phyloP scores from a whole-genome alignment of 768 basidiomycete species.

The Pleurotus ostreatus region DNA sequence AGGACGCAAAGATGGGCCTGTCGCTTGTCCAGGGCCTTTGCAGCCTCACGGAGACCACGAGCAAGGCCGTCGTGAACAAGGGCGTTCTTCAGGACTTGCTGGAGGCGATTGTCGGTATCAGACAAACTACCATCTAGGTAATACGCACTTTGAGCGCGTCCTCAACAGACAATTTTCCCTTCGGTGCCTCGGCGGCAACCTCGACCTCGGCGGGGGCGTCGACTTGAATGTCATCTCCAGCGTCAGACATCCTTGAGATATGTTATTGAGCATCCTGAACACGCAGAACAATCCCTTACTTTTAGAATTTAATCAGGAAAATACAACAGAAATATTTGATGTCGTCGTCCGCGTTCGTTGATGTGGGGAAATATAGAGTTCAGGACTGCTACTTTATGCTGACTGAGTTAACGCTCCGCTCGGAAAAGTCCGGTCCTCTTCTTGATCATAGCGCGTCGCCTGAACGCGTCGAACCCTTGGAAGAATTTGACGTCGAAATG shows the following conservation, averaged over 20 bases:
- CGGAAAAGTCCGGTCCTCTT: slow-evolving; percentile 38
- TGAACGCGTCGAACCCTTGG: too few species aligned
- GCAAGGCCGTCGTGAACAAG: slow-evolving; percentile 98
- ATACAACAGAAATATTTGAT: slow-evolving; percentile 37
- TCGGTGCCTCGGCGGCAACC: slow-evolving; percentile 85
- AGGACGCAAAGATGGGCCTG: slow-evolving; percentile 98
- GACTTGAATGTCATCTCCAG: slow-evolving; percentile 91
- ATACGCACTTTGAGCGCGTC: slow-evolving; percentile 80
- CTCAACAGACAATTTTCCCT: slow-evolving; percentile 94
- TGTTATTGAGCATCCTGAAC: slow-evolving; percentile 6
- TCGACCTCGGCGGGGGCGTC: slow-evolving; percentile 74
- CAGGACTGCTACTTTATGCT: slow-evolving; percentile 23
- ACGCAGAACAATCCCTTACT: slow-evolving; percentile 24
- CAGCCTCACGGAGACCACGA: slow-evolving; percentile 94
- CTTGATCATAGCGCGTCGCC: background rate
- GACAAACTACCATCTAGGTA: background rate
- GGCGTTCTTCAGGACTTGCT: slow-evolving; percentile 99
- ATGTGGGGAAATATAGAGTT: slow-evolving; percentile 70
- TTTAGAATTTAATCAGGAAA: slow-evolving; percentile 30
- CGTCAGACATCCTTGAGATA: slow-evolving; percentile 81
- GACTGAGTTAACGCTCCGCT: slow-evolving; percentile 47
- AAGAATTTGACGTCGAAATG: too few species aligned
- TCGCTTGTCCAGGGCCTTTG: slow-evolving; percentile 98
- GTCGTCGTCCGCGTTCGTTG: slow-evolving; percentile 97
- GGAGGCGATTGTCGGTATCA: slow-evolving; percentile 11